Evolutionary conservation across 2,329 filamentous ascomycete species (phyloP), one percentile per base, ranked within the genome.

Genomic region (Didymellaceae sp.): DNA sequence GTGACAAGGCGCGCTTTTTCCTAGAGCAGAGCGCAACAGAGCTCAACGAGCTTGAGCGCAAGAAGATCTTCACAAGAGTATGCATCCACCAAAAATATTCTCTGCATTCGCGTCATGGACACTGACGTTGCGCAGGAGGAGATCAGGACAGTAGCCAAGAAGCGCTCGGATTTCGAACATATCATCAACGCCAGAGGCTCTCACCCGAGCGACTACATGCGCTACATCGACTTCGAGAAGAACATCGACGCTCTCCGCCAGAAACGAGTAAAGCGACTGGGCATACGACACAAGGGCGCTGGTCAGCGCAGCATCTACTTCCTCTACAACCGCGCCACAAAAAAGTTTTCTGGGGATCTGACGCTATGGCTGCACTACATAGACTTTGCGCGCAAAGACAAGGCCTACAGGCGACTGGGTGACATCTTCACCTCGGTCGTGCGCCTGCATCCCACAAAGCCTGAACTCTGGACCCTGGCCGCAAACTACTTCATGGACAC

Each of bases 1-100:
- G 89, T 57, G 94, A 97, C 69, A 97, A 97, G 76, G 94, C 93
- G 47, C 90, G 93, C 51, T 97, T 93, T 76, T 97, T 90, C 75
- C 83, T 97, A 58, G 94, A 99, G 78, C 88, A 93, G 62, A 88
- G 89, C 2, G 90, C 97, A 33, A 91, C 92, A 13, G 92, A 97
- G 74, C 83, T 99, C 49, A 90, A 91, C 57, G 91, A 96, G 66
- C 95, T 91, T 74, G 89, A 96, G 75, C 85, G 90, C 59, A 97
- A 96, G 74, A 87, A 90, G 64, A 89, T 99, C 62, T 99, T 99
- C 77, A 85, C 82, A 54, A 86, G 88, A 78, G 89, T 89, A 74
- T 25, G 75, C 26, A 25, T n/a, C 21, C 7, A 6, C 13, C 9
- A 20, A 17, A 8, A 8, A 8, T 7, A 10, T 24, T 13, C 21